Evolutionary conservation across 768 basidiomycete species (phyloP).

Genomic region (Suillus brevipes): DNA sequence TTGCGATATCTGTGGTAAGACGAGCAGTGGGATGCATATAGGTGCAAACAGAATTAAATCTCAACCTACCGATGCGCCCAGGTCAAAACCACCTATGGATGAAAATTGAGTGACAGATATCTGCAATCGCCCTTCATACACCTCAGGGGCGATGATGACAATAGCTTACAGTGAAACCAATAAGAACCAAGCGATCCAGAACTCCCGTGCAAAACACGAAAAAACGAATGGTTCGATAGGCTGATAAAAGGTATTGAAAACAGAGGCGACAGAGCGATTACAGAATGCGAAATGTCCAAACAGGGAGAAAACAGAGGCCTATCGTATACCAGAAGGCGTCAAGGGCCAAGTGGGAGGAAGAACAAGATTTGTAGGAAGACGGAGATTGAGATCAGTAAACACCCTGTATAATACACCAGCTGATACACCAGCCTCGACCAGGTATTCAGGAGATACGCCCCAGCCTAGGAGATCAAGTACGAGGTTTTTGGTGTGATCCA

Average conservation of each 20-base stretch:
- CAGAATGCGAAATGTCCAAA: not conserved
- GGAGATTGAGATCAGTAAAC: slow-evolving; percentile 45
- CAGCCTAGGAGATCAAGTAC: slow-evolving; percentile 59
- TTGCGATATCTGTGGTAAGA: not conserved
- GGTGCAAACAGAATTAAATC: not conserved
- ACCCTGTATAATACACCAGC: slow-evolving; percentile 37
- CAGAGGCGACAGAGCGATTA: not conserved
- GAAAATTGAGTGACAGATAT: not conserved
- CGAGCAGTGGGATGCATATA: not conserved
- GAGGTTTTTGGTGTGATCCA: slow-evolving; percentile 44
- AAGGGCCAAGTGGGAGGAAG: not conserved
- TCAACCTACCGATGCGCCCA: not conserved
- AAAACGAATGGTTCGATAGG: not conserved
- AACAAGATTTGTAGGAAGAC: slow-evolving; percentile 30
- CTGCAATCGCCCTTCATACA: not conserved
- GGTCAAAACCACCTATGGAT: not conserved
- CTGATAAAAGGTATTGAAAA: not conserved
- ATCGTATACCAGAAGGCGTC: slow-evolving; percentile 3
- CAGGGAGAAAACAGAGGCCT: not conserved
- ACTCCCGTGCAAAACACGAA: not conserved
- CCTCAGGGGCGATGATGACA: not conserved
- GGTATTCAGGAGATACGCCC: slow-evolving; percentile 52
- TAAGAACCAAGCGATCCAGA: not conserved
- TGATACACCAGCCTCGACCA: slow-evolving; percentile 46
- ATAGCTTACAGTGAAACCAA: not conserved